phyloP scores from a whole-genome alignment of 192 early-diverging fungal species.

The Backusella sp. region DNA sequence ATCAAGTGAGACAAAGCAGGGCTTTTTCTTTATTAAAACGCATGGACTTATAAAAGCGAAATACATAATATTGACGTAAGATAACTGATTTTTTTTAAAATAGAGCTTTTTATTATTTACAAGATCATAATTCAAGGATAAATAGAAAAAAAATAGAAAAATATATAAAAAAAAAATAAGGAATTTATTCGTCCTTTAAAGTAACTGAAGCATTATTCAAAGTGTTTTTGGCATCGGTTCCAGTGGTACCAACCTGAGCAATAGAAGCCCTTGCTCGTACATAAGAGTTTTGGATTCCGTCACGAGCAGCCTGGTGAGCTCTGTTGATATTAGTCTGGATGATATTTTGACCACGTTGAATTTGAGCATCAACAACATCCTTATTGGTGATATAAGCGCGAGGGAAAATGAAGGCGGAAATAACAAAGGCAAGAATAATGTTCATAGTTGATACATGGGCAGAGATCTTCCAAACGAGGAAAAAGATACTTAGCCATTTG shows the following conservation, averaged over 20 bases:
- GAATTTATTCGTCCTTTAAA: slow-evolving; percentile 22
- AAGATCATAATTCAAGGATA: background rate
- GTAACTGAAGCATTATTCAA: slow-evolving; percentile 16
- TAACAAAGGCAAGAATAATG: slow-evolving; percentile 6
- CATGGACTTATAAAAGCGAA: background rate
- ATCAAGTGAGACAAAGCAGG: background rate
- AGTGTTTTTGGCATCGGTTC: slow-evolving; percentile 32
- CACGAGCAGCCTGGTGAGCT: slow-evolving; percentile 3
- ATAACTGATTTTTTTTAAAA: background rate
- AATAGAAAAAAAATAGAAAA: background rate
- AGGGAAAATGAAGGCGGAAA: slow-evolving; percentile 27
- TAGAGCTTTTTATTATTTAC: background rate
- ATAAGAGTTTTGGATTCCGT: slow-evolving; percentile 20
- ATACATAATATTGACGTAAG: background rate
- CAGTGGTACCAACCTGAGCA: slow-evolving; percentile 31
- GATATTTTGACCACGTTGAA: slow-evolving; percentile 19
- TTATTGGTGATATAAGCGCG: slow-evolving; percentile 27
- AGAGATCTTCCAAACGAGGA: slow-evolving; percentile 20
- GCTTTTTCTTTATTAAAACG: background rate
- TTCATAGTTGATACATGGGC: slow-evolving; percentile 20
- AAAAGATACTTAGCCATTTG: slow-evolving; percentile 23
- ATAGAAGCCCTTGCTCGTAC: slow-evolving; percentile 19
- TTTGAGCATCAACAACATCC: slow-evolving; percentile 24
- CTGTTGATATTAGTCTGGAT: background rate
- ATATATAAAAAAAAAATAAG: background rate